Conservation (phyloP, 83 land plant genomes). For the Larix sibirica region DNA sequence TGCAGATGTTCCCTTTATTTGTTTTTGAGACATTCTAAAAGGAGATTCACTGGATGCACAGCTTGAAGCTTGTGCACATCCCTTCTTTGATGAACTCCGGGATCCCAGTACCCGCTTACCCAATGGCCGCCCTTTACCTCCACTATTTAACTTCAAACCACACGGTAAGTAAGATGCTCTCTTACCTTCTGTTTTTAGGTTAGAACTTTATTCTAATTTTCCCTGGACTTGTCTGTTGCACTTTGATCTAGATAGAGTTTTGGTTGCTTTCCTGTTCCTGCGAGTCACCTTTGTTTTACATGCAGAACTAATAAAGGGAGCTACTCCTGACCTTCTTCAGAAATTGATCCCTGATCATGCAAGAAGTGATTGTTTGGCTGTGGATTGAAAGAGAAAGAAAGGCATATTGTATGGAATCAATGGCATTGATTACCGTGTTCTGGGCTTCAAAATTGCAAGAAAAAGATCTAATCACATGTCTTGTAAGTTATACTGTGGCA, state of each 20-base stretch:
- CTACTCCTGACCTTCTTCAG: slow-evolving; percentile 1
- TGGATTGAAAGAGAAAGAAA: too few species aligned
- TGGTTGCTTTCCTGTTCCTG: too few species aligned
- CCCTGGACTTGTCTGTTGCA: not conserved
- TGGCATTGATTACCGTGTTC: too few species aligned
- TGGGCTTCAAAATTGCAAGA: too few species aligned
- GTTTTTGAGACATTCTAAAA: not conserved
- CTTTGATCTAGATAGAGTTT: too few species aligned
- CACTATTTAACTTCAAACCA: slow-evolving; percentile 62
- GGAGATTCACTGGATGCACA: slow-evolving; percentile 18
- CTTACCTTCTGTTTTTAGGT: not conserved
- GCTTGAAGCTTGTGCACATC: slow-evolving; percentile 58
- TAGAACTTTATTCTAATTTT: not conserved
- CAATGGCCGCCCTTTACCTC: slow-evolving; percentile 63
- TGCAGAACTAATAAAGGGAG: slow-evolving; percentile 15
- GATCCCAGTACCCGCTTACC: slow-evolving; percentile 53
- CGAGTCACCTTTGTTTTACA: too few species aligned
- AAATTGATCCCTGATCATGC: slow-evolving; percentile 6
- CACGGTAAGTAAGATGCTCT: slow-evolving; percentile 26
- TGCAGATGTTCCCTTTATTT: slow-evolving; percentile 1
- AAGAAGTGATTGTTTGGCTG: not conserved
- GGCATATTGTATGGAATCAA: too few species aligned
- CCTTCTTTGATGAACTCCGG: slow-evolving; percentile 59
- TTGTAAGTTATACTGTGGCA: too few species aligned
- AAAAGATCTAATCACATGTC: too few species aligned